Conservation (phyloP, 2,329 filamentous ascomycete species). For the Aspergillus glaucus region DNA sequence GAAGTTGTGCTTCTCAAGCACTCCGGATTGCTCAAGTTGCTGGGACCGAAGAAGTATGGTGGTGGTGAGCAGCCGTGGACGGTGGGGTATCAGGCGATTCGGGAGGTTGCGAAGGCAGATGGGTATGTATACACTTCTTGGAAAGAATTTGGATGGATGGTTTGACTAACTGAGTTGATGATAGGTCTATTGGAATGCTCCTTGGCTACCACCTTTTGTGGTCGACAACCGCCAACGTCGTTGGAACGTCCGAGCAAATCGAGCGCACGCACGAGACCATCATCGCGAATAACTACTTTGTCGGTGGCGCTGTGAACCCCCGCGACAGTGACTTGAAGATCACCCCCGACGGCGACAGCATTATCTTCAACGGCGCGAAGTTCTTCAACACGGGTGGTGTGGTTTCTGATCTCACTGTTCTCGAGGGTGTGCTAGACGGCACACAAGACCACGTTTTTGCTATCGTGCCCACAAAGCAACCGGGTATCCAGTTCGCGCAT, state of each 20-base stretch:
- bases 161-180: neutral
- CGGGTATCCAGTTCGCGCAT: slow-evolving; percentile 49
- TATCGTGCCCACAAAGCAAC: slow-evolving; percentile 52
- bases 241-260: slow-evolving; percentile 55
- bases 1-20: slow-evolving; percentile 49
- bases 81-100: slow-evolving; percentile 53
- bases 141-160: neutral
- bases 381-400: slow-evolving; percentile 64
- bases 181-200: slow-evolving; percentile 56
- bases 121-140: slow-evolving; percentile 37
- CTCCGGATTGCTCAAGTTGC: slow-evolving; percentile 45
- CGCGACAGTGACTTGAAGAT: slow-evolving; percentile 57
- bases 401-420: slow-evolving; percentile 58
- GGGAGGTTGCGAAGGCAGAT: slow-evolving; percentile 59
- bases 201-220: slow-evolving; percentile 61
- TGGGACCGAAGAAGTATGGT: slow-evolving; percentile 47
- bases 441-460: slow-evolving; percentile 59
- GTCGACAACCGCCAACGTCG: slow-evolving; percentile 55
- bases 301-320: slow-evolving; percentile 62
- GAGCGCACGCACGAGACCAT: slow-evolving; percentile 53
- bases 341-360: slow-evolving; percentile 46
- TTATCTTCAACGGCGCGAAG: slow-evolving; percentile 58
- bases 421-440: slow-evolving; percentile 56
- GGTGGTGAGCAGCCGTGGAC: slow-evolving; percentile 50
- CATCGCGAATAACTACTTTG: slow-evolving; percentile 59